These are phyloP conservation scores for Beauveria asiatica DNA, from an alignment of 2,329 filamentous ascomycete genomes.

Conservation along the genomic window DNA sequence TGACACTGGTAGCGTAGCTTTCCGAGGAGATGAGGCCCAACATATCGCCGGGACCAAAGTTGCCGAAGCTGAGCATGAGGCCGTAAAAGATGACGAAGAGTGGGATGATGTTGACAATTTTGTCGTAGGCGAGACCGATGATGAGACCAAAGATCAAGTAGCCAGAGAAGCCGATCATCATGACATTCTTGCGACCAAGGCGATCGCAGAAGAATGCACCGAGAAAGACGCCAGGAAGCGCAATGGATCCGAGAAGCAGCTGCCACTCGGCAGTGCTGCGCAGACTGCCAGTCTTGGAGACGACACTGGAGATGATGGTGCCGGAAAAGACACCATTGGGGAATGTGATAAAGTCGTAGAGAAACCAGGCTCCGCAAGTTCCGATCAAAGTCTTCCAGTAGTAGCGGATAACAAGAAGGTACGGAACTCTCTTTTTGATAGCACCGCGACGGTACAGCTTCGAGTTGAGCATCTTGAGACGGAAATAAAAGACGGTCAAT, in stretches of 20 bases:
- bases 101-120: constrained; percentile 39
- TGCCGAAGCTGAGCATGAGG: constrained; percentile 39
- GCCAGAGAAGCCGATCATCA: constrained; percentile 41
- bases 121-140: constrained; percentile 39
- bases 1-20: constrained; percentile 41
- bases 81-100: constrained; percentile 45
- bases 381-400: constrained; percentile 48
- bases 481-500: constrained; percentile 47
- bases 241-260: constrained; percentile 34
- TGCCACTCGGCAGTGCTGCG: constrained; percentile 39
- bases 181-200: constrained; percentile 40
- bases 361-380: constrained; percentile 47
- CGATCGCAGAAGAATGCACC: constrained; percentile 39
- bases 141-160: constrained; percentile 44
- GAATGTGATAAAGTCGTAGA: constrained; percentile 41
- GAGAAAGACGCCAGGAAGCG: constrained; percentile 40
- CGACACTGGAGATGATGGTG: constrained; percentile 31
- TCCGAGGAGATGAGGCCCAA: constrained; percentile 42
- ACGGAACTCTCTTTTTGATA: constrained; percentile 43
- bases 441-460: constrained; percentile 43
- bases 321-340: constrained; percentile 39
- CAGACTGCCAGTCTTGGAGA: constrained; percentile 24
- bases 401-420: constrained; percentile 39
- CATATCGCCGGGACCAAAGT: constrained; percentile 43
- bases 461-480: constrained; percentile 43